Evolutionary conservation across 176 grass and related monocot genomes (phyloP).

Genomic region (Zizania latifolia): DNA sequence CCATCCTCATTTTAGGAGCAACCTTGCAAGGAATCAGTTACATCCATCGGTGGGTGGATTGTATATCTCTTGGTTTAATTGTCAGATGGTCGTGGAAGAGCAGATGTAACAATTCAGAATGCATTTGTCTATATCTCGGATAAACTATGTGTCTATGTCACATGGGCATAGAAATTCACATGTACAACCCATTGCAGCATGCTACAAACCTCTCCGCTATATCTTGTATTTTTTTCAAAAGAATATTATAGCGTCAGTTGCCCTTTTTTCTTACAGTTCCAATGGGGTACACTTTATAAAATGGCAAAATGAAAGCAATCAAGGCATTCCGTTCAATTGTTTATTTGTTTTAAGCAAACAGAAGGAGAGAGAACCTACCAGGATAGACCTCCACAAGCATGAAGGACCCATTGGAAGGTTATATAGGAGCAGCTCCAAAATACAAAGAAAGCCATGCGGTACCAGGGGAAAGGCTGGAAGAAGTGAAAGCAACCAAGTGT

Average conservation of each 20-base stretch:
- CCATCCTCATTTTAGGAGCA: no score
- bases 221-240: not conserved
- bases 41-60: no score
- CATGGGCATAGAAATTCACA: not conserved
- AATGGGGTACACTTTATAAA: not conserved
- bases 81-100: not conserved
- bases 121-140: not conserved
- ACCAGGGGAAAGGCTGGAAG: conserved; percentile 85
- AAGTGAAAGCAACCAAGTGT: not conserved
- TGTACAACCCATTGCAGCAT: not conserved
- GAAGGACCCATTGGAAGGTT: conserved; percentile 77
- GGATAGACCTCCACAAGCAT: conserved; percentile 57
- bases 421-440: conserved; percentile 85
- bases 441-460: conserved; percentile 75
- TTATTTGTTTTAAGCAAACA: conserved; percentile 10
- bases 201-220: not conserved
- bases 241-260: not conserved
- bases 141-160: conserved; percentile 12
- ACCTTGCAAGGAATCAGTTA: no score
- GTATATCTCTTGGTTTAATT: not conserved
- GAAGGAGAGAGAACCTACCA: conserved; percentile 51
- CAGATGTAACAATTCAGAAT: not conserved
- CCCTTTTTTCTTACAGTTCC: not conserved
- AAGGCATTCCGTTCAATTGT: conserved; percentile 1
- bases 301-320: not conserved